Percentiles rank a stretch among this genome's conserved stretches.
phyloP scores from a whole-genome alignment of 768 basidiomycete species.

The Neoboletus magnificus region DNA sequence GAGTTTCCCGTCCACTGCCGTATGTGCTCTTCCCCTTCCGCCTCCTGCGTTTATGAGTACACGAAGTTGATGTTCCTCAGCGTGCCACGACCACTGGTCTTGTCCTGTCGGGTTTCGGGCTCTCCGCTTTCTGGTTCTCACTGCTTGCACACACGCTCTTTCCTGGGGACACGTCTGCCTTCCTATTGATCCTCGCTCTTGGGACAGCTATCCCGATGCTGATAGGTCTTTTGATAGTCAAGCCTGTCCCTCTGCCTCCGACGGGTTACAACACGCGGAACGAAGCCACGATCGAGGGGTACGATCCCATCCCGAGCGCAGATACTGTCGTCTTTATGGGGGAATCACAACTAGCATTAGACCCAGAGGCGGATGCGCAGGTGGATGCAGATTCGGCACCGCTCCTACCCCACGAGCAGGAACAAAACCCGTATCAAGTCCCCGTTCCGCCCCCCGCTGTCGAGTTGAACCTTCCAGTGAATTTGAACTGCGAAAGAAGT shows the following conservation, averaged over 20 bases:
- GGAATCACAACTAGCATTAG: slow-evolving; percentile 16
- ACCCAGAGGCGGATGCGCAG: slow-evolving; percentile 10
- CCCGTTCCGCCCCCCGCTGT: slow-evolving; percentile 14
- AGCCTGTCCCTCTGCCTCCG: slow-evolving; percentile 59
- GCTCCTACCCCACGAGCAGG: slow-evolving; percentile 19
- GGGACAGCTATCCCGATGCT: slow-evolving; percentile 81
- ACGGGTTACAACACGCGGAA: slow-evolving; percentile 15
- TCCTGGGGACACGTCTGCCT: slow-evolving; percentile 73
- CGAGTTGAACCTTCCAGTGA: slow-evolving; percentile 23
- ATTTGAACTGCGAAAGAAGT: neutral
- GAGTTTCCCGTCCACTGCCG: slow-evolving; percentile 68
- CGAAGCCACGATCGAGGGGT: slow-evolving; percentile 11
- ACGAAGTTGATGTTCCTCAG: slow-evolving; percentile 32
- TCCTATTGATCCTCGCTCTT: slow-evolving; percentile 69
- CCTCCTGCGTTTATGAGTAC: neutral
- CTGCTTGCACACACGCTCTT: slow-evolving; percentile 67
- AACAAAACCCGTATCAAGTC: slow-evolving; percentile 21
- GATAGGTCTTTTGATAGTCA: slow-evolving; percentile 69
- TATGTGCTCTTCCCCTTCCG: slow-evolving; percentile 34
- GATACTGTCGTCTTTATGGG: slow-evolving; percentile 23
- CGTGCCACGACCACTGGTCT: slow-evolving; percentile 73
- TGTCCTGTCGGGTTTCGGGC: slow-evolving; percentile 83
- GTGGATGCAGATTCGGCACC: slow-evolving; percentile 19
- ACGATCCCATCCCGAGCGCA: slow-evolving; percentile 15
- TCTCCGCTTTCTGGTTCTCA: slow-evolving; percentile 90